Conservation (phyloP, 2,329 filamentous ascomycete species). For the Ilyonectria sp. region DNA sequence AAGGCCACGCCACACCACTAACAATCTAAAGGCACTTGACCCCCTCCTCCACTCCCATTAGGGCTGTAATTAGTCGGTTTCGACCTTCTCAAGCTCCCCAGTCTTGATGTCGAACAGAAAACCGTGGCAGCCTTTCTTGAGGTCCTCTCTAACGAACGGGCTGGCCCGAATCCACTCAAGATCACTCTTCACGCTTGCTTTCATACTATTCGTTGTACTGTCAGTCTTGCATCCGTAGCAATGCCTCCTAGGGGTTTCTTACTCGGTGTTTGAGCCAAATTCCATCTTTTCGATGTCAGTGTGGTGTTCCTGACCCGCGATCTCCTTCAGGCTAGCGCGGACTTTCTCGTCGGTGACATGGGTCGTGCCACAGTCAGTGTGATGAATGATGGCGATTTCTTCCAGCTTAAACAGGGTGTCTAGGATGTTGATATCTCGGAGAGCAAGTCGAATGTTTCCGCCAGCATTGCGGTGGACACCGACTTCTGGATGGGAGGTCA, state of each 20-base stretch:
- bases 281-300: conserved; percentile 19
- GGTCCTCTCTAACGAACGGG: conserved; percentile 23
- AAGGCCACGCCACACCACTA: background rate
- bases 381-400: conserved; percentile 26
- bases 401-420: conserved; percentile 22
- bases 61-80: background rate
- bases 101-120: conserved; percentile 31
- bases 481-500: conserved; percentile 17
- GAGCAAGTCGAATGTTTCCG: conserved; percentile 25
- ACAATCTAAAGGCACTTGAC: too few relatives aligned
- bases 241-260: background rate
- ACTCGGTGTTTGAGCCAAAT: conserved; percentile 22
- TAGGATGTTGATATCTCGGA: conserved; percentile 25
- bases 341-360: conserved; percentile 22
- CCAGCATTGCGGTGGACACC: conserved; percentile 27
- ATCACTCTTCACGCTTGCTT: conserved; percentile 22
- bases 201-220: background rate
- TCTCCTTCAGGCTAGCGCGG: conserved; percentile 11
- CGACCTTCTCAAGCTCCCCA: conserved; percentile 17
- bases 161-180: conserved; percentile 22
- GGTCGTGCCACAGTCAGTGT: conserved; percentile 27
- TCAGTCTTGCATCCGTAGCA: background rate
- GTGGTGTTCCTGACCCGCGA: conserved; percentile 10
- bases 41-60: background rate
- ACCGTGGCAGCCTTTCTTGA: conserved; percentile 22